Percentiles rank a stretch among this genome's conserved stretches.
These are phyloP conservation scores for Sclerotinia minor DNA, from an alignment of 2,329 filamentous ascomycete genomes.

Conservation along the genomic window DNA sequence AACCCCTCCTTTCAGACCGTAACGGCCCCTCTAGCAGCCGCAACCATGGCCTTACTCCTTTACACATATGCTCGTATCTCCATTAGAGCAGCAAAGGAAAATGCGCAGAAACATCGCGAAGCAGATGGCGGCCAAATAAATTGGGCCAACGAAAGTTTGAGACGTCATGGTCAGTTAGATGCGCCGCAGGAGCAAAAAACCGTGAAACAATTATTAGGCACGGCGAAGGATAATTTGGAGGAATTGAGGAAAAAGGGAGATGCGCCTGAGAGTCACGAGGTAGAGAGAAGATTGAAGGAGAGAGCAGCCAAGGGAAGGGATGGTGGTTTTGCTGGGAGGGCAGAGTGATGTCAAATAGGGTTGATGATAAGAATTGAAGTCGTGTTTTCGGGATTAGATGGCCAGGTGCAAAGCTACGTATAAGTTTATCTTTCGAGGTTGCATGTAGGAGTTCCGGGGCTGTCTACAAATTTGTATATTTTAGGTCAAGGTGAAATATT, in stretches of 20 bases:
- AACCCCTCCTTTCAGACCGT: conserved; percentile 37
- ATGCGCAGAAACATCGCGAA: conserved; percentile 59
- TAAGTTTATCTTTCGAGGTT: not conserved
- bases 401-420: not conserved
- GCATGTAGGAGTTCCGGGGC: not conserved
- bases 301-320: conserved; percentile 32
- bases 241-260: conserved; percentile 25
- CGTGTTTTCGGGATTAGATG: not conserved
- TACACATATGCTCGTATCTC: conserved; percentile 63
- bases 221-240: conserved; percentile 30
- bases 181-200: conserved; percentile 42
- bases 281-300: conserved; percentile 34
- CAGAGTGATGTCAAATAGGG: conserved; percentile 5
- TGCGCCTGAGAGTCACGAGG: conserved; percentile 27
- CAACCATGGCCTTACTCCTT: conserved; percentile 54
- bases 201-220: conserved; percentile 39
- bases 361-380: not conserved
- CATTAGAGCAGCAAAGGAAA: conserved; percentile 65
- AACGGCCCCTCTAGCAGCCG: conserved; percentile 53
- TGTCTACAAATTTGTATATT: not conserved
- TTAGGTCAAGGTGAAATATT: not conserved
- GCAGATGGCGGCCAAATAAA: conserved; percentile 56
- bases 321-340: not conserved
- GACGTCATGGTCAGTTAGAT: conserved; percentile 53
- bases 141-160: conserved; percentile 55